These are phyloP conservation scores for Fusarium verrucosum DNA, from an alignment of 2,329 filamentous ascomycete species.

Conservation along the genomic window DNA sequence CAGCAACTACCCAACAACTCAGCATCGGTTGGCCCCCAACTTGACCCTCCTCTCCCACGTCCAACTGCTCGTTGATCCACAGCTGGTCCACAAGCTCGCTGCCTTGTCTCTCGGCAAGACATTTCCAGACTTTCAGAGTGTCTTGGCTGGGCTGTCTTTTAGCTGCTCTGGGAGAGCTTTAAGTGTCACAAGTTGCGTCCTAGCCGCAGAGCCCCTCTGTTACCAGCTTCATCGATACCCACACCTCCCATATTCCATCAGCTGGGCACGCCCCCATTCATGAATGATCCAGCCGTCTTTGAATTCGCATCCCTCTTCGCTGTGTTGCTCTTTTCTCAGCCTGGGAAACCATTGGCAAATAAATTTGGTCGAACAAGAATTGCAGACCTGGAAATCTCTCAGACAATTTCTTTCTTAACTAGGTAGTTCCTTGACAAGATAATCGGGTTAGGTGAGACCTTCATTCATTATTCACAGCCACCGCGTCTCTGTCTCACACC, in stretches of 20 bases:
- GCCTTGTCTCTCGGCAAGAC: constrained; percentile 27
- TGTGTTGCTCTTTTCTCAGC: constrained; percentile 9
- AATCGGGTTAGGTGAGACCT: neutral
- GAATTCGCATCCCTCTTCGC: neutral
- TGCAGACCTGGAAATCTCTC: neutral
- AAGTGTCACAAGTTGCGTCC: constrained; percentile 35
- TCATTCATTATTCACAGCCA: neutral
- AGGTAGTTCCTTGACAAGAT: neutral
- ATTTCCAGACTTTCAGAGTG: constrained; percentile 2
- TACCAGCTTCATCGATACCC: constrained; percentile 24
- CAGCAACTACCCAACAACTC: neutral
- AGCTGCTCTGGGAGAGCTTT: constrained; percentile 13
- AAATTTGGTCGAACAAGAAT: neutral
- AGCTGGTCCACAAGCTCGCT: constrained; percentile 32
- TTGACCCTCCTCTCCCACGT: constrained; percentile 14
- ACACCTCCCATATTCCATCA: constrained; percentile 29
- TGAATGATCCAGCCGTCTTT: constrained; percentile 23
- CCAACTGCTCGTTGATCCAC: constrained; percentile 30
- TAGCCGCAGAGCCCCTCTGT: constrained; percentile 39
- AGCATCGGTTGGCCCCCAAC: constrained; percentile 25
- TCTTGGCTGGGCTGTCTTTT: constrained; percentile 2
- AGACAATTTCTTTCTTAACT: neutral
- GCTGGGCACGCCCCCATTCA: constrained; percentile 26
- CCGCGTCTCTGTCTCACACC: constrained; percentile 36
- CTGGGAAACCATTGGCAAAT: neutral